A percentile compares a stretch with the other conserved stretches of the same genome.
phyloP scores from a whole-genome alignment of 345 rosid species.

The Hypericum perforatum region DNA sequence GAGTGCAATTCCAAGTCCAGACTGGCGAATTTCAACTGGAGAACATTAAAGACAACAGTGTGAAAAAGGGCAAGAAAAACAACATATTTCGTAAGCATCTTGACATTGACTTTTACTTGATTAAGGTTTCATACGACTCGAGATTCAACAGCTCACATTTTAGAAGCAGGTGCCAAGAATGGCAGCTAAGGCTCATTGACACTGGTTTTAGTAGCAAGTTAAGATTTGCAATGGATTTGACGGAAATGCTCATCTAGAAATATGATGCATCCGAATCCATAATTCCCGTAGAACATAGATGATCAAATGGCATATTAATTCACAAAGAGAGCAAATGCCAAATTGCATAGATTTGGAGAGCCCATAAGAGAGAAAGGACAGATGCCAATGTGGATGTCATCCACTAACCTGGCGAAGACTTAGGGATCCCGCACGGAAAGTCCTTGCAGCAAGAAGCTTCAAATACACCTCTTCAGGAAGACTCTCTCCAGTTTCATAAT shows the following conservation, averaged over 20 bases:
- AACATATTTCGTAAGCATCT: background rate
- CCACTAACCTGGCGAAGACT: conserved; percentile 80
- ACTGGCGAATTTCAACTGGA: conserved; percentile 61
- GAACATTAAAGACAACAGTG: conserved; percentile 2
- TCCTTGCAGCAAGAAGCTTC: conserved; percentile 88
- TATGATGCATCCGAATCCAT: too few relatives aligned
- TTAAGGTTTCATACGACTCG: too few relatives aligned
- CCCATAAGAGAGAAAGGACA: background rate
- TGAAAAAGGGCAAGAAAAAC: background rate
- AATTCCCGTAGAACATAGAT: too few relatives aligned
- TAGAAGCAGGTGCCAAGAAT: too few relatives aligned
- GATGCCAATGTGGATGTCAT: conserved; percentile 7
- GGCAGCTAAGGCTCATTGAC: too few relatives aligned
- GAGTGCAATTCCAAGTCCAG: conserved; percentile 76
- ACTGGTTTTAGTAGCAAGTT: too few relatives aligned
- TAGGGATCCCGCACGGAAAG: conserved; percentile 75
- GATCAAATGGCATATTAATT: too few relatives aligned
- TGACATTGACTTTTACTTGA: background rate
- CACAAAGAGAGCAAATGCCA: too few relatives aligned
- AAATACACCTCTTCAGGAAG: conserved; percentile 74
- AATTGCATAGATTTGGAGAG: too few relatives aligned
- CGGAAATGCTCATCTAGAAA: too few relatives aligned
- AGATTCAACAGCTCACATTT: too few relatives aligned
- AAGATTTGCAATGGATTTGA: too few relatives aligned
- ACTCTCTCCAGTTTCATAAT: conserved; percentile 70